These are phyloP conservation scores for Morella rubra DNA, from an alignment of 306 rosid species.

Conservation along the genomic window DNA sequence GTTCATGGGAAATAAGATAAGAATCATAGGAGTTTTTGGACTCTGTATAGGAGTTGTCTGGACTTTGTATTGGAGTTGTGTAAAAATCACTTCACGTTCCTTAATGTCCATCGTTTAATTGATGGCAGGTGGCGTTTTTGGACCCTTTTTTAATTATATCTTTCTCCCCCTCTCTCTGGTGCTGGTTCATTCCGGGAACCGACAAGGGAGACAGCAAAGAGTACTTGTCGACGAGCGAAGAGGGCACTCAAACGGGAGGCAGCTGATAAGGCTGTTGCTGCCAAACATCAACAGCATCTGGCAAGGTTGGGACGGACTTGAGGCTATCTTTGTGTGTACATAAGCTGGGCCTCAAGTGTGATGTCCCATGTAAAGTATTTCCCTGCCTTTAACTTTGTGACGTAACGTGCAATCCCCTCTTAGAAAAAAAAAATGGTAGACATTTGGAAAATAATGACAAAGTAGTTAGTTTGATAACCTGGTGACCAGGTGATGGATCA, in stretches of 20 bases:
- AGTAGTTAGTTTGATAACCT: too few species aligned
- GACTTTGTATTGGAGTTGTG: conserved; percentile 29
- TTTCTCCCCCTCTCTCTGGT: conserved; percentile 13
- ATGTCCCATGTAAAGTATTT: too few species aligned
- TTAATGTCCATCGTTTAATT: conserved; percentile 84
- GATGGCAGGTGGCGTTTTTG: conserved; percentile 71
- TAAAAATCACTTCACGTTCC: conserved; percentile 79
- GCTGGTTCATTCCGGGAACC: conserved; percentile 68
- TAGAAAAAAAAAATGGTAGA: too few species aligned
- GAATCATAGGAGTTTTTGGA: too few species aligned
- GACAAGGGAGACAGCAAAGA: conserved; percentile 40
- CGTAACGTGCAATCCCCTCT: too few species aligned
- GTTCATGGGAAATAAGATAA: background rate
- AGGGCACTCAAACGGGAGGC: conserved; percentile 88
- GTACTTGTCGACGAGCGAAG: conserved; percentile 84
- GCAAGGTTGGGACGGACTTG: conserved; percentile 62
- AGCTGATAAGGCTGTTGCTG: too few species aligned
- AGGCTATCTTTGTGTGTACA: conserved; percentile 21
- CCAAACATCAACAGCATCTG: conserved; percentile 80
- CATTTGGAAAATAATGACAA: too few species aligned
- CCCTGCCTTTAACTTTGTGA: too few species aligned
- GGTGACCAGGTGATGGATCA: too few species aligned
- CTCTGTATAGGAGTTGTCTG: background rate
- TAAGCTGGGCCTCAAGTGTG: background rate
- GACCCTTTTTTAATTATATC: background rate